Conservation (phyloP, 1,284 basidiomycete species). For the Bondarzewia mesenterica region DNA sequence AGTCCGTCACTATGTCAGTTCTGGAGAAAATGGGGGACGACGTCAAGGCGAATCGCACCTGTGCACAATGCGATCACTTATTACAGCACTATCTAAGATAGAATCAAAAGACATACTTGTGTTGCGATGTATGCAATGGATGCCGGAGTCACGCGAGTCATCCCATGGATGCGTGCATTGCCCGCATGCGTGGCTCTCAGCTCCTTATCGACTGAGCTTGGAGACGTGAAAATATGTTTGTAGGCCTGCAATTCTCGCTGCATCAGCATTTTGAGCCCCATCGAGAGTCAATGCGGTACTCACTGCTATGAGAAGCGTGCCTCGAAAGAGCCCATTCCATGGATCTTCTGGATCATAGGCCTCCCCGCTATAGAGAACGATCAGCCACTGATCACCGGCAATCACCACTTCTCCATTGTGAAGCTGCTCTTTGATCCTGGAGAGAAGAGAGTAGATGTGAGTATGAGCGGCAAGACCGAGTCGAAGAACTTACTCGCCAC, state of each 20-base stretch:
- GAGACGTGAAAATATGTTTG: slow-evolving; percentile 11
- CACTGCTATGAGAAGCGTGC: slow-evolving; percentile 8
- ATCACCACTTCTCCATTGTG: slow-evolving; percentile 3
- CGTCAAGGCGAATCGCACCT: slow-evolving; percentile 7
- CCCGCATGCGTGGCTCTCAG: slow-evolving; percentile 12
- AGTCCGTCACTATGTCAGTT: slow-evolving; percentile 7
- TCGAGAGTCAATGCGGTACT: too few relatives aligned
- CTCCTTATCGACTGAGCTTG: slow-evolving; percentile 11
- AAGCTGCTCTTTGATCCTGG: slow-evolving; percentile 4
- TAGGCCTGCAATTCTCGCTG: slow-evolving; percentile 9
- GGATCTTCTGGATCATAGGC: slow-evolving; percentile 9
- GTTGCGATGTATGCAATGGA: neutral
- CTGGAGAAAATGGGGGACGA: slow-evolving; percentile 4
- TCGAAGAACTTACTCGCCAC: neutral
- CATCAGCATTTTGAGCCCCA: neutral
- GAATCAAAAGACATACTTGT: neutral
- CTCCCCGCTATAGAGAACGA: slow-evolving; percentile 5
- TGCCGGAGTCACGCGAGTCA: neutral
- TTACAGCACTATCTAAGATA: neutral
- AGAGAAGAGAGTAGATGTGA: neutral
- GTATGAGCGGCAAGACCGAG: neutral
- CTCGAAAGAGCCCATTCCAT: slow-evolving; percentile 9
- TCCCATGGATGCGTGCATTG: slow-evolving; percentile 6
- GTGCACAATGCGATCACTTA: neutral
- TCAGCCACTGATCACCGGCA: slow-evolving; percentile 8